Conservation (phyloP, 2,329 filamentous ascomycete species). For the Hysterium pulicare region DNA sequence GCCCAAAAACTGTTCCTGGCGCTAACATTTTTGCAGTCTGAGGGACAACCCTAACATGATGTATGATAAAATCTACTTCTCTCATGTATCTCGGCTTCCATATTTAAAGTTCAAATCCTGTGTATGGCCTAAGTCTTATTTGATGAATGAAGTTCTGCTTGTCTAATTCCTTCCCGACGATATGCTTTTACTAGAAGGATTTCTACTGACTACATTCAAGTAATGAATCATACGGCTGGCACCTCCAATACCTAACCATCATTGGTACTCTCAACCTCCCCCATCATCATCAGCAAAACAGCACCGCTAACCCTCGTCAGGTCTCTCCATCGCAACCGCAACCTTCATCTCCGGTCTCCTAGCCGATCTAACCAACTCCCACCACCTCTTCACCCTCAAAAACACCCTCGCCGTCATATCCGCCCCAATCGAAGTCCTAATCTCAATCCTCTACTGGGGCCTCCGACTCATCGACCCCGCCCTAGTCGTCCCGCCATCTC, state of each 20-base stretch:
- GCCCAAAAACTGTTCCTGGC: too few species aligned
- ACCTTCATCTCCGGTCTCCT: constrained; percentile 62
- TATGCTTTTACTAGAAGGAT: constrained; percentile 1
- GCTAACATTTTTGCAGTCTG: constrained; percentile 16
- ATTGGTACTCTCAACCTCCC: constrained; percentile 47
- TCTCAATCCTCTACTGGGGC: constrained; percentile 71
- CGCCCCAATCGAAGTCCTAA: constrained; percentile 67
- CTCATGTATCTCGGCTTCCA: neutral
- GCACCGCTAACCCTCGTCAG: constrained; percentile 1
- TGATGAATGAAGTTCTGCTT: neutral
- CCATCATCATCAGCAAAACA: neutral
- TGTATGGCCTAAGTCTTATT: too few species aligned
- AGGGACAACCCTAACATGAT: constrained; percentile 35
- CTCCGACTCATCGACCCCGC: constrained; percentile 50
- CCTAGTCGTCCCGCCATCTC: constrained; percentile 12
- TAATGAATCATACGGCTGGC: constrained; percentile 62
- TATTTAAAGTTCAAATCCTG: too few species aligned
- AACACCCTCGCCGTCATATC: constrained; percentile 64
- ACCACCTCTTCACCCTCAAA: constrained; percentile 61
- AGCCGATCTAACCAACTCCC: constrained; percentile 61
- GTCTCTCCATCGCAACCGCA: constrained; percentile 57
- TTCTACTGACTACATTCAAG: constrained; percentile 36
- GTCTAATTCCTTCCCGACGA: too few species aligned
- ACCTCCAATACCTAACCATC: constrained; percentile 72
- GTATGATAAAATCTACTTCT: constrained; percentile 14